A percentile compares a stretch with the other conserved stretches of the same genome.
These are phyloP conservation scores for Nakaseomyces nivariensis DNA, from an alignment of 1,139 yeast species.

Conservation along the genomic window DNA sequence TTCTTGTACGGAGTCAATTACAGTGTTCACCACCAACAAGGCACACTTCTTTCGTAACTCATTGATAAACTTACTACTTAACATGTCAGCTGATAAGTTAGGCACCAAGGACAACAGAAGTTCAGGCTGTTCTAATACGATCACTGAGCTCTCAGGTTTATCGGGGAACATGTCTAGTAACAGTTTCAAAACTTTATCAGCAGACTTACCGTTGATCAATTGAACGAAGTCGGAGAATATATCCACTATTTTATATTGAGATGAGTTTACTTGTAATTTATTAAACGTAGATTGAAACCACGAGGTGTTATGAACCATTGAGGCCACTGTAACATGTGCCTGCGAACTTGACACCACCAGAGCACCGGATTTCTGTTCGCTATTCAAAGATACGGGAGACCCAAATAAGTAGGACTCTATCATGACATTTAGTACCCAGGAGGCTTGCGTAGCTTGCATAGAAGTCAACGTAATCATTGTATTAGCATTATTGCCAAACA, in stretches of 20 bases:
- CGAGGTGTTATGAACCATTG: conserved; percentile 22
- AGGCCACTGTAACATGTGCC: conserved; percentile 16
- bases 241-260: conserved; percentile 15
- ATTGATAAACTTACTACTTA: conserved; percentile 19
- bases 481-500: conserved; percentile 16
- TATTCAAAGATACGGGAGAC: conserved; percentile 18
- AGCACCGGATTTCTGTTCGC: not conserved
- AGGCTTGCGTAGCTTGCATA: conserved; percentile 52
- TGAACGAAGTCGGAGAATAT: conserved; percentile 19
- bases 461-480: conserved; percentile 34
- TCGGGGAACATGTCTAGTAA: conserved; percentile 15
- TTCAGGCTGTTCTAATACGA: conserved; percentile 28
- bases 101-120: conserved; percentile 20
- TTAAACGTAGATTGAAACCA: conserved; percentile 15
- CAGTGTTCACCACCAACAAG: conserved; percentile 19
- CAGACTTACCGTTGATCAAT: conserved; percentile 22
- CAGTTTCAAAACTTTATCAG: conserved; percentile 11
- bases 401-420: conserved; percentile 29
- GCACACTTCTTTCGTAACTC: conserved; percentile 22
- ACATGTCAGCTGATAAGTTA: conserved; percentile 21
- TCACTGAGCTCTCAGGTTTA: conserved; percentile 7
- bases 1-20: conserved; percentile 15
- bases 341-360: not conserved
- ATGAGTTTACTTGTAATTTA: conserved; percentile 16
- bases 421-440: conserved; percentile 47